Conservation (phyloP, 805 yeast genomes). For the Candida rishiriensis region DNA sequence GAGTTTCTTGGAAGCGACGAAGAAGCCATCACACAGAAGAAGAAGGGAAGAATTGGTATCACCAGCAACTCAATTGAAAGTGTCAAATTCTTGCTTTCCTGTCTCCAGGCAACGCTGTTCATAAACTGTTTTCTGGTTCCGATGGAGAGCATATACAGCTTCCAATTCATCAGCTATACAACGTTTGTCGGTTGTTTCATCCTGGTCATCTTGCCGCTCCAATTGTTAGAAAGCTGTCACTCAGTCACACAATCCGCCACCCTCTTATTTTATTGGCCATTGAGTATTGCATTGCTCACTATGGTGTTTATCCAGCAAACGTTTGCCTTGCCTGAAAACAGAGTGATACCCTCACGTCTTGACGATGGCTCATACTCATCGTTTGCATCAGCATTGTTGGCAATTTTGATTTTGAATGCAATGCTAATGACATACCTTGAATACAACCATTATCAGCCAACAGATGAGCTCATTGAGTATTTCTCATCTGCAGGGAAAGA, state of each 20-base stretch:
- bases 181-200: slow-evolving; percentile 10
- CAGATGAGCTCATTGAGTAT: slow-evolving; percentile 32
- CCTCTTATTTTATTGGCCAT: slow-evolving; percentile 39
- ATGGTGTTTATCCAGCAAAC: slow-evolving; percentile 21
- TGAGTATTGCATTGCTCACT: slow-evolving; percentile 12
- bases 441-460: slow-evolving; percentile 32
- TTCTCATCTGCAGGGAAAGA: slow-evolving; percentile 30
- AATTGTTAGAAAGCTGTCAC: slow-evolving; percentile 39
- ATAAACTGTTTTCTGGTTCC: slow-evolving; percentile 5
- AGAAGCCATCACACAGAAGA: neutral
- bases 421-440: slow-evolving; percentile 36
- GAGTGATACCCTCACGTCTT: slow-evolving; percentile 6
- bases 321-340: slow-evolving; percentile 24
- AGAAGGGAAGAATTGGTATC: slow-evolving; percentile 8
- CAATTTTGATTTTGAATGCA: slow-evolving; percentile 28
- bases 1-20: neutral
- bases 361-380: neutral
- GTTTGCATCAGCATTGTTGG: slow-evolving; percentile 21
- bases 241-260: slow-evolving; percentile 35
- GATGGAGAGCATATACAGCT: neutral
- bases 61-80: slow-evolving; percentile 6
- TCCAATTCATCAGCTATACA: slow-evolving; percentile 6
- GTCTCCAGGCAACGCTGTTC: slow-evolving; percentile 8
- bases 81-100: slow-evolving; percentile 8
- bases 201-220: slow-evolving; percentile 37